A percentile compares a stretch with the other conserved stretches of the same genome.
Evolutionary conservation across 2,329 filamentous ascomycete genomes (phyloP).

Genomic region (Fusarium sulawesiense): DNA sequence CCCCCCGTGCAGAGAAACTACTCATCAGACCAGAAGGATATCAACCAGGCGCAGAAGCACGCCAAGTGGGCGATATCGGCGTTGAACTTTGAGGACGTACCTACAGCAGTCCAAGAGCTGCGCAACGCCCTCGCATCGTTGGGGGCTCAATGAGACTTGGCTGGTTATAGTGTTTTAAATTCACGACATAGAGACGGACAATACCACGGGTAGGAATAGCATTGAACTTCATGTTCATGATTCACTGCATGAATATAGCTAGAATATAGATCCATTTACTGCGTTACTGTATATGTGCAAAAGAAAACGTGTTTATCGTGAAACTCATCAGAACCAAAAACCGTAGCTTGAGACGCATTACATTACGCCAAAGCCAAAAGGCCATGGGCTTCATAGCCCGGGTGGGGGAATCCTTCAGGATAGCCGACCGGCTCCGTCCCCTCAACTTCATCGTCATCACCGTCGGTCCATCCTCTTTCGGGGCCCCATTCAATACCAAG

Average conservation of each 20-base stretch:
- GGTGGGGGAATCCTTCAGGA: slow-evolving; percentile 24
- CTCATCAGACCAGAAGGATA: slow-evolving; percentile 62
- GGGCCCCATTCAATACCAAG: slow-evolving; percentile 74
- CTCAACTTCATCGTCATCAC: slow-evolving; percentile 47
- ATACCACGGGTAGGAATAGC: slow-evolving; percentile 32
- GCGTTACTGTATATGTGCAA: slow-evolving; percentile 8
- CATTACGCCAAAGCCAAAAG: slow-evolving; percentile 27
- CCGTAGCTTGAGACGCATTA: background rate
- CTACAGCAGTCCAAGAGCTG: slow-evolving; percentile 88
- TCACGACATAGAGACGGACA: slow-evolving; percentile 25
- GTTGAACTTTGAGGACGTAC: slow-evolving; percentile 94
- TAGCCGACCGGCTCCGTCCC: background rate
- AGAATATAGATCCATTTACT: slow-evolving; percentile 25
- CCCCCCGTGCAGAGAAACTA: slow-evolving; percentile 22
- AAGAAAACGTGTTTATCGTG: slow-evolving; percentile 29
- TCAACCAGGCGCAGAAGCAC: slow-evolving; percentile 90
- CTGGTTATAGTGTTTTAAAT: background rate
- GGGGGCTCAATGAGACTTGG: slow-evolving; percentile 62
- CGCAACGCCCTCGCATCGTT: slow-evolving; percentile 77
- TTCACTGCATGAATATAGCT: slow-evolving; percentile 21
- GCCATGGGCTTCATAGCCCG: slow-evolving; percentile 23
- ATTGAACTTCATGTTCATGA: slow-evolving; percentile 13
- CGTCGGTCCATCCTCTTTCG: slow-evolving; percentile 72
- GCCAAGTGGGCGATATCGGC: slow-evolving; percentile 97
- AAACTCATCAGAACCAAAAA: slow-evolving; percentile 28